Evolutionary conservation across 371 early-diverging fungal genomes (phyloP).

Genomic region (Rhizomucor pusillus): DNA sequence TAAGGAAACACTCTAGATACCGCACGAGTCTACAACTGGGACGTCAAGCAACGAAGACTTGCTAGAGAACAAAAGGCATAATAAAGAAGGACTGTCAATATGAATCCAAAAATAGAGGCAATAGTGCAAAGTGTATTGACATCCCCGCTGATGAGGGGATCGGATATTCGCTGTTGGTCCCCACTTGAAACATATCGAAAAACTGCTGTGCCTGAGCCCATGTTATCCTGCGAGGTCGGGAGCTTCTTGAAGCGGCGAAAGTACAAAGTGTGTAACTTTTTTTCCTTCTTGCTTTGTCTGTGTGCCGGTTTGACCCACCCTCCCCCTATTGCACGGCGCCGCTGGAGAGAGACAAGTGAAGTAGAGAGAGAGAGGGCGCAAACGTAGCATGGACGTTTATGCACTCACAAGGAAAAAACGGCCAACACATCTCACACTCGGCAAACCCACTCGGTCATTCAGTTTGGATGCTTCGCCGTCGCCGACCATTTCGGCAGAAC

Average conservation of each 20-base stretch:
- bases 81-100: neutral
- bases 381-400: constrained; percentile 53
- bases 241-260: too few species aligned
- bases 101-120: too few species aligned
- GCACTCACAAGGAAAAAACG: constrained; percentile 57
- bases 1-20: constrained; percentile 54
- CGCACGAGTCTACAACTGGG: constrained; percentile 97
- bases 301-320: too few species aligned
- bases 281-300: too few species aligned
- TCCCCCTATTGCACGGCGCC: too few species aligned
- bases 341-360: neutral
- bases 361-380: neutral
- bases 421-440: constrained; percentile 57
- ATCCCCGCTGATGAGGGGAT: too few species aligned
- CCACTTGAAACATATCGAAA: too few species aligned
- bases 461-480: constrained; percentile 12
- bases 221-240: too few species aligned
- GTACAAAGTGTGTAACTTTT: too few species aligned
- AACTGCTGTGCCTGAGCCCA: too few species aligned
- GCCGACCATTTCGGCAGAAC: constrained; percentile 18
- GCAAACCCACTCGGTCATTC: constrained; percentile 22
- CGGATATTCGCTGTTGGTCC: too few species aligned
- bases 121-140: too few species aligned
- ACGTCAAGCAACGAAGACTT: constrained; percentile 83
- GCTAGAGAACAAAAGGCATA: constrained; percentile 42